Base-by-base conservation (phyloP, 345 rosid species). In the Camelina hispida region DNA sequence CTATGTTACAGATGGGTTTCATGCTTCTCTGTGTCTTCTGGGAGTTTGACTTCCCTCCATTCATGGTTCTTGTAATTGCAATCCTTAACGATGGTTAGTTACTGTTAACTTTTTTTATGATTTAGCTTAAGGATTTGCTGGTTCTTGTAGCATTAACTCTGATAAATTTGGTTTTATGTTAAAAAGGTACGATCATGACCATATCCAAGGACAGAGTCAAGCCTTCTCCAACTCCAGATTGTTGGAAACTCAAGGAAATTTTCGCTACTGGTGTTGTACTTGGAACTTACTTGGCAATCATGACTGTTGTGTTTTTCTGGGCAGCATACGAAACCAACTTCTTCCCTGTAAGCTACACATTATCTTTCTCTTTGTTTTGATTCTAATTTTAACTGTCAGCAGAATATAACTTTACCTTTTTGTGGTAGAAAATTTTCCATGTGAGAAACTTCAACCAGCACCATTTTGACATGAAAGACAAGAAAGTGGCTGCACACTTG, bases 51-150 rank as follows among this genome's bases (percentile, higher is more conserved):
- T 87, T 87, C 62, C 89, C 91, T 28, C 91, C 91, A 52, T 87
- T 87, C 78, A 85, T 87, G 91, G 89, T 87, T 66, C 91, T 87
- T 18, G 83, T 87, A 40, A 84, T 87, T 14, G 91, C 91, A 55
- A 57, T 87, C 28, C 89, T 87, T 55, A 87, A 84, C 57, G 91
- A 87, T 77, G 91, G 89, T 85, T 70, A 78, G 86, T 74, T 66
- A 47, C 17, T 20, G 5, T 42, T 35, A 18, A 38, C 3, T 2
- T 18, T 22, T 28, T 4, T 4, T 32, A 15, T 10, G 74, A 62
- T 42, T 60, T 2, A 56, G 44, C 50, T 23, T 14, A 37, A 18
- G 25, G 13, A n/a, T 50, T 56, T 74, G 20, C 68, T 71, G 13
- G 40, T 50, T 0, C 8, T 72, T 40, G 9, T 52, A 53, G 18